phyloP scores from a whole-genome alignment of 1,139 yeast genomes.

The Suhomyces bolitotheri region DNA sequence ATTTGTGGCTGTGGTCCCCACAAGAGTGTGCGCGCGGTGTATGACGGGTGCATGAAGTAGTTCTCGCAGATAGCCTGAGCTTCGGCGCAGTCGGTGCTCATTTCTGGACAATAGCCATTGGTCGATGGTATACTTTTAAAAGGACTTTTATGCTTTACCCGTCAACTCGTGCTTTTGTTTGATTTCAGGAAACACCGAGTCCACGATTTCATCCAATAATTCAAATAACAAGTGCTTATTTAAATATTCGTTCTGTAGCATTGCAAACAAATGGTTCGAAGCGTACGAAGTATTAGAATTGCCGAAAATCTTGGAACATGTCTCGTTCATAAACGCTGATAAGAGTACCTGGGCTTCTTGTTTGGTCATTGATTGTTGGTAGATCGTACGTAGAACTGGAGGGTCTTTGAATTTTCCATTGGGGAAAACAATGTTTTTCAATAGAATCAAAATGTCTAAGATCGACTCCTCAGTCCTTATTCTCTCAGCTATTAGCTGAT shows the following conservation, averaged over 20 bases:
- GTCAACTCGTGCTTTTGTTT: too few species aligned
- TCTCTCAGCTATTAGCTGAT: constrained; percentile 37
- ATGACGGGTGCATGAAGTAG: too few species aligned
- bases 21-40: too few species aligned
- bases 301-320: constrained; percentile 78
- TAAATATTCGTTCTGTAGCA: constrained; percentile 73
- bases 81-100: too few species aligned
- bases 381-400: constrained; percentile 45
- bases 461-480: constrained; percentile 50
- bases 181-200: constrained; percentile 45
- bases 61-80: too few species aligned
- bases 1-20: too few species aligned
- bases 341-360: constrained; percentile 62
- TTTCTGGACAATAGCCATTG: too few species aligned
- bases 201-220: constrained; percentile 52
- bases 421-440: constrained; percentile 65
- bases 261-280: constrained; percentile 55
- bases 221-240: constrained; percentile 65
- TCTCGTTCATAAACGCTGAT: constrained; percentile 58
- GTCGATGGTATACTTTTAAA: too few species aligned
- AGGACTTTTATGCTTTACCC: too few species aligned
- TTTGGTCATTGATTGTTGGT: constrained; percentile 54
- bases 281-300: constrained; percentile 64
- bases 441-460: constrained; percentile 40
- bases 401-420: constrained; percentile 53